A percentile compares a stretch with the other conserved stretches of the same genome.
Conservation (phyloP, 305 asterid species). For the Fraxinus xanthoxyloides region DNA sequence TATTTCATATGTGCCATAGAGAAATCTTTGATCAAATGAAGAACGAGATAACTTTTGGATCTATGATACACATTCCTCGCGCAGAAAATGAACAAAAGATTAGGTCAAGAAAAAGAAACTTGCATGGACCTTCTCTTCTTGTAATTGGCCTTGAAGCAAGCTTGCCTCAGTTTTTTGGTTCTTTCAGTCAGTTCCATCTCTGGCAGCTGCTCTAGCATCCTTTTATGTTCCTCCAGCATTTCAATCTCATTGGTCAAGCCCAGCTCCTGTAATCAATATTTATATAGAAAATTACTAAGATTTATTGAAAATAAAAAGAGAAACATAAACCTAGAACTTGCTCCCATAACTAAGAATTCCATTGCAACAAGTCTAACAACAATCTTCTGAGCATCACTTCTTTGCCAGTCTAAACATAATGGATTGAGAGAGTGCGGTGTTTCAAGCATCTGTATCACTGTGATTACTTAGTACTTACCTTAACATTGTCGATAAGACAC, state of each 20-base stretch:
- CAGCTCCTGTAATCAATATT: conserved; percentile 38
- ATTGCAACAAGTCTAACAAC: too few species aligned
- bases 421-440: not conserved
- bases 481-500: conserved; percentile 63
- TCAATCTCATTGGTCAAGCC: conserved; percentile 61
- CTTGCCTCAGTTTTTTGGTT: conserved; percentile 75
- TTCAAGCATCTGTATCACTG: not conserved
- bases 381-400: too few species aligned
- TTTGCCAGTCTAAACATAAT: too few species aligned
- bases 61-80: not conserved
- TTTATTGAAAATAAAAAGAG: not conserved
- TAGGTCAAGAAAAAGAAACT: not conserved
- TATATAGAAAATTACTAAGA: not conserved
- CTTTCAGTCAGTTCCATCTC: conserved; percentile 75
- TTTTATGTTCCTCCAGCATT: conserved; percentile 71
- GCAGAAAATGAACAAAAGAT: not conserved
- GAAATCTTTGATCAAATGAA: not conserved
- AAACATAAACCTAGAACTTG: not conserved
- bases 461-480: conserved; percentile 33
- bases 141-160: conserved; percentile 89
- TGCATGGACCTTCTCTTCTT: conserved; percentile 65
- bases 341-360: too few species aligned
- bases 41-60: not conserved
- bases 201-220: conserved; percentile 54
- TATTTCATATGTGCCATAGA: not conserved